These are phyloP conservation scores for Ilex paraguariensis DNA, from an alignment of 305 asterid species.

Conservation along the genomic window DNA sequence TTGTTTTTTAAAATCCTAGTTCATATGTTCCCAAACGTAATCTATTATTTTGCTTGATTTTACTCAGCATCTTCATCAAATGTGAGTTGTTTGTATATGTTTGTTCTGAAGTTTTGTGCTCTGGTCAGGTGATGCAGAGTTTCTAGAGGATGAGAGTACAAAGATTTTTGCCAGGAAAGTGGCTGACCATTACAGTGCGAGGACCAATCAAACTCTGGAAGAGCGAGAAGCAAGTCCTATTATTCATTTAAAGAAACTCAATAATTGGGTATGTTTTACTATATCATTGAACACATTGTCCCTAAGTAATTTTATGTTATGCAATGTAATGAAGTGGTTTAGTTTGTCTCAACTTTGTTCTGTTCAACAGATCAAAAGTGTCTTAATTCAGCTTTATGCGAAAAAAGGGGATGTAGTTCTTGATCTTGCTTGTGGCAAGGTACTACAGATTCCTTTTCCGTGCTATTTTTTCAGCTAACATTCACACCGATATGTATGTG, in stretches of 20 bases:
- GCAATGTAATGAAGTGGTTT: too few relatives aligned
- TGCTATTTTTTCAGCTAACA: too few relatives aligned
- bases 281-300: not conserved
- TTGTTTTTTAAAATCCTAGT: not conserved
- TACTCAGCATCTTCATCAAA: not conserved
- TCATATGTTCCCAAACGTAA: not conserved
- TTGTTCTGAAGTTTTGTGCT: conserved; percentile 4
- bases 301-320: not conserved
- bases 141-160: conserved; percentile 73
- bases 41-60: not conserved
- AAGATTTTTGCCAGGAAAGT: conserved; percentile 76
- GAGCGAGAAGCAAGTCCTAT: conserved; percentile 55
- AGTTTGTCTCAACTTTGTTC: not conserved
- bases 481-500: not conserved
- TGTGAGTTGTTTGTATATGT: conserved; percentile 3
- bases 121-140: conserved; percentile 49
- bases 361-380: conserved; percentile 76
- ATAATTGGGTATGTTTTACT: conserved; percentile 40
- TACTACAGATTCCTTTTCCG: conserved; percentile 14
- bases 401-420: conserved; percentile 85
- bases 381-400: conserved; percentile 76
- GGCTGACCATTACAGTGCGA: conserved; percentile 95
- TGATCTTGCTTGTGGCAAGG: conserved; percentile 99
- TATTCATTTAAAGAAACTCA: conserved; percentile 43
- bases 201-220: conserved; percentile 90